A percentile compares a stretch with the other conserved stretches of the same genome.
Evolutionary conservation across 495 filamentous ascomycete genomes (phyloP).

Genomic region (Lasiosphaeria ovina): DNA sequence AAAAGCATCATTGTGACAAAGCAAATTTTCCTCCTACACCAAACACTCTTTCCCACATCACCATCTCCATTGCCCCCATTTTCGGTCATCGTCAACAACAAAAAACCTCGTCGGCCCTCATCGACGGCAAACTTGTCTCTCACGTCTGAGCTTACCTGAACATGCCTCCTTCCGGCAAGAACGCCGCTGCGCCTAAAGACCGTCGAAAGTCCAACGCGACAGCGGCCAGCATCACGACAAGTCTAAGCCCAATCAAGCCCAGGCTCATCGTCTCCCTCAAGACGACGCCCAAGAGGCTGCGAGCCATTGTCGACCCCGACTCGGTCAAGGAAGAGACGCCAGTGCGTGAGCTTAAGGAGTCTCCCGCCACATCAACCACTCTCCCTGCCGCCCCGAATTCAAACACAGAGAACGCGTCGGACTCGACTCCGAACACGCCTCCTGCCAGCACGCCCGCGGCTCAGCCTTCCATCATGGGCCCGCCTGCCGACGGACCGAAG

Average conservation of each 20-base stretch:
- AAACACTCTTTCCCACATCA: not conserved
- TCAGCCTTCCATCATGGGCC: slow-evolving; percentile 45
- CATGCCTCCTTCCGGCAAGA: slow-evolving; percentile 44
- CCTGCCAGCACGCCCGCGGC: slow-evolving; percentile 45
- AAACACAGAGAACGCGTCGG: slow-evolving; percentile 46
- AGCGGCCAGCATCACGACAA: slow-evolving; percentile 13
- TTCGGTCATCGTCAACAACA: slow-evolving; percentile 8
- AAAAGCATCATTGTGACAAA: slow-evolving; percentile 23
- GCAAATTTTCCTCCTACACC: slow-evolving; percentile 20
- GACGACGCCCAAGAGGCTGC: slow-evolving; percentile 38
- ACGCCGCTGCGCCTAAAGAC: slow-evolving; percentile 41
- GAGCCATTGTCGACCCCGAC: slow-evolving; percentile 43
- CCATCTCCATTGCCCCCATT: slow-evolving; percentile 1
- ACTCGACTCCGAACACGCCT: slow-evolving; percentile 47
- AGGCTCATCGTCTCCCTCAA: slow-evolving; percentile 38
- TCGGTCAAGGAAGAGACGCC: slow-evolving; percentile 45
- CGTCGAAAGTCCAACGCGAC: slow-evolving; percentile 42
- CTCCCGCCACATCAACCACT: slow-evolving; percentile 27
- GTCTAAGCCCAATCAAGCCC: slow-evolving; percentile 25
- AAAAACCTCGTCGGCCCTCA: not conserved
- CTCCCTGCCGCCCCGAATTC: slow-evolving; percentile 32
- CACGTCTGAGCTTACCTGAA: not conserved
- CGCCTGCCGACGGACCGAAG: slow-evolving; percentile 55
- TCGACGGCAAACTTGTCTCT: slow-evolving; percentile 15
- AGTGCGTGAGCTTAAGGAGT: slow-evolving; percentile 27